Conservation (phyloP, 495 filamentous ascomycete species). For the Podospora pseudoanserina region DNA sequence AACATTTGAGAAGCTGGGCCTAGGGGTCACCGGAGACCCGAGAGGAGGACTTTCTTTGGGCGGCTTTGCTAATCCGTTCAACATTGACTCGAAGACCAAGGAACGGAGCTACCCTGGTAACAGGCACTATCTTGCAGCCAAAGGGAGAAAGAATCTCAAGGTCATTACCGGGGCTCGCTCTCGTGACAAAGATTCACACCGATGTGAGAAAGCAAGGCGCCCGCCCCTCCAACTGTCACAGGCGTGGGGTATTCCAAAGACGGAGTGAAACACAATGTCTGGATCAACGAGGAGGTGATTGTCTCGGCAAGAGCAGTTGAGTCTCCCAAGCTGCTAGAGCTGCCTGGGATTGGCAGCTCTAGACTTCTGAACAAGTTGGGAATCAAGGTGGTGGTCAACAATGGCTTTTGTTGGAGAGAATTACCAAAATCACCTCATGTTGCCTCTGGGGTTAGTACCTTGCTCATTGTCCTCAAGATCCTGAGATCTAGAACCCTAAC, state of each 20-base stretch:
- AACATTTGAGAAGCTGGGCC: not conserved
- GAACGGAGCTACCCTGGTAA: not conserved
- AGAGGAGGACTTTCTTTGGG: not conserved
- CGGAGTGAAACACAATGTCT: constrained; percentile 41
- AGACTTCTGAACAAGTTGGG: constrained; percentile 33
- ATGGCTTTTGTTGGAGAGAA: constrained; percentile 51
- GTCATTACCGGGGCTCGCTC: not conserved
- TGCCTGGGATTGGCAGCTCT: constrained; percentile 38
- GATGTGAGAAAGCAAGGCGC: constrained; percentile 23
- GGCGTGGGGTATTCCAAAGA: constrained; percentile 48
- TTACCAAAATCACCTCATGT: constrained; percentile 22
- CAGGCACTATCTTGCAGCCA: not conserved
- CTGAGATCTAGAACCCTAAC: not conserved
- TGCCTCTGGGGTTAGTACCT: constrained; percentile 33
- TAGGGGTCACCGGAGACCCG: constrained; percentile 1
- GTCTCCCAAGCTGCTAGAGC: constrained; percentile 50
- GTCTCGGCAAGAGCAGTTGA: constrained; percentile 49
- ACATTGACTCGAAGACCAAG: not conserved
- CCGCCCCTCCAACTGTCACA: constrained; percentile 16
- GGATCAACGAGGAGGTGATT: constrained; percentile 49
- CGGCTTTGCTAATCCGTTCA: not conserved
- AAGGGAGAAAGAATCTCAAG: not conserved
- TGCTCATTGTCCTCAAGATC: constrained; percentile 29
- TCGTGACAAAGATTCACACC: constrained; percentile 17
- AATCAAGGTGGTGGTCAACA: constrained; percentile 47